phyloP scores from a whole-genome alignment of 2,329 filamentous ascomycete genomes.

The Sordariomycetes sp. region DNA sequence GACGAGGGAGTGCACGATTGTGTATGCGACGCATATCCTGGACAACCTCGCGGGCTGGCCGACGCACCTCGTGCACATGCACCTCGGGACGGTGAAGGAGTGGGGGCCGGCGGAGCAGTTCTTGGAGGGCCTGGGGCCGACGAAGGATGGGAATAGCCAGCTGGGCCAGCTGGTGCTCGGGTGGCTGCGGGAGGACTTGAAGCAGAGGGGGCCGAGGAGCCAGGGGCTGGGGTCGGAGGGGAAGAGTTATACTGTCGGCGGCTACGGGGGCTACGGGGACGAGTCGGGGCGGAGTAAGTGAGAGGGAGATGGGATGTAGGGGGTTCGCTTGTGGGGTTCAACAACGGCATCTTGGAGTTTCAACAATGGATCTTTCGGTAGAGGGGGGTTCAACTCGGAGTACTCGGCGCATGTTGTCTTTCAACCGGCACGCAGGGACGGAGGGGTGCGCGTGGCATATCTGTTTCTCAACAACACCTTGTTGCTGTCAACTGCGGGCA shows the following conservation, averaged over 20 bases:
- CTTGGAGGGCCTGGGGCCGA: slow-evolving; percentile 30
- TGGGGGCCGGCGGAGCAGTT: slow-evolving; percentile 66
- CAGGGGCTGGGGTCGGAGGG: slow-evolving; percentile 45
- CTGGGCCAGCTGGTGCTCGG: slow-evolving; percentile 77
- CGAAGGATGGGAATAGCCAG: slow-evolving; percentile 56
- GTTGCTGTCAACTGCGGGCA: too few species aligned
- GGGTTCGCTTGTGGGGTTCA: not conserved
- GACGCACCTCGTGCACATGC: slow-evolving; percentile 92
- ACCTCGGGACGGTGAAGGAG: slow-evolving; percentile 74
- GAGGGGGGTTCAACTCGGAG: not conserved
- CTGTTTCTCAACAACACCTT: not conserved
- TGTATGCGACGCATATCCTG: slow-evolving; percentile 95
- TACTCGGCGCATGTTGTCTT: not conserved
- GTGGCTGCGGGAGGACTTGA: slow-evolving; percentile 75
- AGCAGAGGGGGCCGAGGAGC: slow-evolving; percentile 64
- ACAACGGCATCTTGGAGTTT: not conserved
- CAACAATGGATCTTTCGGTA: not conserved
- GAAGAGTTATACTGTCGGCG: slow-evolving; percentile 43
- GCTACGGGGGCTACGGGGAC: slow-evolving; percentile 42
- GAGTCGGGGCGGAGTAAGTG: slow-evolving; percentile 27
- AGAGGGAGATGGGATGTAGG: not conserved
- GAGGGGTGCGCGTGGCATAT: not conserved
- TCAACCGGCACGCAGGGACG: not conserved
- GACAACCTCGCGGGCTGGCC: slow-evolving; percentile 94
- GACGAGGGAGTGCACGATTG: slow-evolving; percentile 69